Conservation (phyloP, 2,329 filamentous ascomycete species). For the Monilinia aucupariae region DNA sequence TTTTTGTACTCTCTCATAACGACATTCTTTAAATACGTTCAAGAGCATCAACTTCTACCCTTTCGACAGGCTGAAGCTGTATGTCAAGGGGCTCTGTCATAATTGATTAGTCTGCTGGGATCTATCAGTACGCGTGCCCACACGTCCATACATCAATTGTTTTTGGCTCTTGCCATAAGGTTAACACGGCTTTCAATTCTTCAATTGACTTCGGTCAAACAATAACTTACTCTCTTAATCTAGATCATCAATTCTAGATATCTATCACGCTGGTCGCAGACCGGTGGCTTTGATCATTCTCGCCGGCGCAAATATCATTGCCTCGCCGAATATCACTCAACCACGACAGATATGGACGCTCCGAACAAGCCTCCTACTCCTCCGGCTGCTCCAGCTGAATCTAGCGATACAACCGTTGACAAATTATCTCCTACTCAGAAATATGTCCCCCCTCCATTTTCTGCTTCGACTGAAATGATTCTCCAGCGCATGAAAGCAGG, state of each 20-base stretch:
- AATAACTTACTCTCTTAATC: slow-evolving; percentile 7
- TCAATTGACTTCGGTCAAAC: slow-evolving; percentile 25
- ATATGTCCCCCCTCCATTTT: slow-evolving; percentile 36
- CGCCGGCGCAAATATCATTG: slow-evolving; percentile 20
- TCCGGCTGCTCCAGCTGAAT: slow-evolving; percentile 12
- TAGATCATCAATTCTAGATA: slow-evolving; percentile 12
- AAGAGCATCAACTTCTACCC: slow-evolving; percentile 7
- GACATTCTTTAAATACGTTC: neutral
- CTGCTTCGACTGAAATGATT: slow-evolving; percentile 37
- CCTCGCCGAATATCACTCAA: slow-evolving; percentile 21
- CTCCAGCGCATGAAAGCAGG: slow-evolving; percentile 35
- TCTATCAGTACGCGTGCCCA: slow-evolving; percentile 15
- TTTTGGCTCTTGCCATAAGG: neutral
- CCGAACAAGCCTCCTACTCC: slow-evolving; percentile 24
- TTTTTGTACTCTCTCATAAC: slow-evolving; percentile 15
- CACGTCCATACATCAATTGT: slow-evolving; percentile 7
- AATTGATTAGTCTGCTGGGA: slow-evolving; percentile 1
- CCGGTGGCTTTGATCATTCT: neutral
- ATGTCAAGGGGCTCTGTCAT: neutral
- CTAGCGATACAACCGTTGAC: slow-evolving; percentile 7
- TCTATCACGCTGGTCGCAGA: neutral
- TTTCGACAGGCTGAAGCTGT: neutral
- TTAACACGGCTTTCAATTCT: slow-evolving; percentile 6
- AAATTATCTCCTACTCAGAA: slow-evolving; percentile 29
- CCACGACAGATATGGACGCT: slow-evolving; percentile 27